Conservation (phyloP, 305 asterid species). For the Rubia tinctorum region DNA sequence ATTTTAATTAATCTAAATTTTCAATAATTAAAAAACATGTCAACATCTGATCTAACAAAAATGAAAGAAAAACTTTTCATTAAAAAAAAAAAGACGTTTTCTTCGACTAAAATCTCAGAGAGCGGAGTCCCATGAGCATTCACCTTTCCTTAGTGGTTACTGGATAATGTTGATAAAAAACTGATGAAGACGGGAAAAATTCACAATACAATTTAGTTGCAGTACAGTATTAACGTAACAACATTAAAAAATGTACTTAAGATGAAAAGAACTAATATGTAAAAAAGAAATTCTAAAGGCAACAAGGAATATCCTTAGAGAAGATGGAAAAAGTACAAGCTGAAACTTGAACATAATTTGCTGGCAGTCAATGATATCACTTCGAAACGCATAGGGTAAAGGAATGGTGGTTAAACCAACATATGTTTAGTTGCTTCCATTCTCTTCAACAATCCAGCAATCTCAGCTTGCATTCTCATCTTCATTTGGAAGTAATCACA, state of each 20-base stretch:
- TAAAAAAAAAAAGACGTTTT: too few species aligned
- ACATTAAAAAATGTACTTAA: background rate
- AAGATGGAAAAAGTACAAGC: constrained; percentile 4
- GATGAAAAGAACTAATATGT: background rate
- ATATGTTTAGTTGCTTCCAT: constrained; percentile 92
- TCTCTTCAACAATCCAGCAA: constrained; percentile 84
- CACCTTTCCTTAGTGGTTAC: too few species aligned
- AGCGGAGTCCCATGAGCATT: too few species aligned
- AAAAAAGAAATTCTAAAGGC: background rate
- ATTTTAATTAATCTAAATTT: too few species aligned
- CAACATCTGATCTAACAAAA: too few species aligned
- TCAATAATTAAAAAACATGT: too few species aligned
- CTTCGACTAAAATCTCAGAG: too few species aligned
- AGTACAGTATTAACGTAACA: background rate
- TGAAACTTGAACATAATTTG: constrained; percentile 3
- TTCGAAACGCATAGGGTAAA: background rate
- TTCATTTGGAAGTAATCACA: constrained; percentile 88
- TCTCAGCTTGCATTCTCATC: constrained; percentile 89
- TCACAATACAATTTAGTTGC: background rate
- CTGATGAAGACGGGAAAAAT: too few species aligned
- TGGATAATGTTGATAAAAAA: too few species aligned
- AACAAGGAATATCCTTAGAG: background rate
- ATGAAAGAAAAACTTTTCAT: too few species aligned
- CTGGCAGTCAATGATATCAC: constrained; percentile 1
- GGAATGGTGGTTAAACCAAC: constrained; percentile 37